Evolutionary conservation across 2,329 filamentous ascomycete species (phyloP).

Genomic region (Calycina herbarum): DNA sequence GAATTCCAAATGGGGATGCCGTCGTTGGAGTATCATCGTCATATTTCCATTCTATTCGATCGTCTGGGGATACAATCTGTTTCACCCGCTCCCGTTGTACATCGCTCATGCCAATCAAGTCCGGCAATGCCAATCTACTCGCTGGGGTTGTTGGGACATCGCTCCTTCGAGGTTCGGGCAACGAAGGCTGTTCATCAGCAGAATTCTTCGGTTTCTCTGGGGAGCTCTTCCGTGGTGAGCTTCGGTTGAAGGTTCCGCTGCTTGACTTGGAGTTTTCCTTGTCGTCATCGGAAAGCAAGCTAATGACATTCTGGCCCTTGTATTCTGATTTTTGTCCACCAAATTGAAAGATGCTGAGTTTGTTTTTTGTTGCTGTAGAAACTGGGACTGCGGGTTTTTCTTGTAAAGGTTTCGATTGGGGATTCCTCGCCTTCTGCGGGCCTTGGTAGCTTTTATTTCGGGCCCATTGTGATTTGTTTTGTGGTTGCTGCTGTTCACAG

Average conservation of each 20-base stretch:
- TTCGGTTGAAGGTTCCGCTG: not conserved
- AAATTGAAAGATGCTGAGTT: slow-evolving; percentile 59
- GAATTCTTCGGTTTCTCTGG: not conserved
- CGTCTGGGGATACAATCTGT: slow-evolving; percentile 56
- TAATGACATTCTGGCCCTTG: slow-evolving; percentile 25
- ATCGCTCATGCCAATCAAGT: slow-evolving; percentile 50
- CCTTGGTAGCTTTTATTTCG: slow-evolving; percentile 36
- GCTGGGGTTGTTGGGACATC: slow-evolving; percentile 48
- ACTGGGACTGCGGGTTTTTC: slow-evolving; percentile 35
- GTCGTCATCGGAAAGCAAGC: slow-evolving; percentile 28
- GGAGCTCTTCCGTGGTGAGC: not conserved
- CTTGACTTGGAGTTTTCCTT: slow-evolving; percentile 16
- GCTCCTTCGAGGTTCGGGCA: slow-evolving; percentile 31
- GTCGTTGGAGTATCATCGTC: slow-evolving; percentile 45
- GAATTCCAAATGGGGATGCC: slow-evolving; percentile 49
- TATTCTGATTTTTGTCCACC: slow-evolving; percentile 34
- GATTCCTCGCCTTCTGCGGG: slow-evolving; percentile 19
- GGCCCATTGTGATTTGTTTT: slow-evolving; percentile 32
- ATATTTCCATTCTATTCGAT: slow-evolving; percentile 60
- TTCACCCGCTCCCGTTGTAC: slow-evolving; percentile 44
- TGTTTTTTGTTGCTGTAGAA: slow-evolving; percentile 60
- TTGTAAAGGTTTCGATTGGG: slow-evolving; percentile 29
- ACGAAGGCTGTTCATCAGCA: slow-evolving; percentile 17
- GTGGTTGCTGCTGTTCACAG: slow-evolving; percentile 19
- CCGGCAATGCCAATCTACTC: slow-evolving; percentile 56